Conservation (phyloP, 176 grass and related monocot species). For the Carex myosuroides region DNA sequence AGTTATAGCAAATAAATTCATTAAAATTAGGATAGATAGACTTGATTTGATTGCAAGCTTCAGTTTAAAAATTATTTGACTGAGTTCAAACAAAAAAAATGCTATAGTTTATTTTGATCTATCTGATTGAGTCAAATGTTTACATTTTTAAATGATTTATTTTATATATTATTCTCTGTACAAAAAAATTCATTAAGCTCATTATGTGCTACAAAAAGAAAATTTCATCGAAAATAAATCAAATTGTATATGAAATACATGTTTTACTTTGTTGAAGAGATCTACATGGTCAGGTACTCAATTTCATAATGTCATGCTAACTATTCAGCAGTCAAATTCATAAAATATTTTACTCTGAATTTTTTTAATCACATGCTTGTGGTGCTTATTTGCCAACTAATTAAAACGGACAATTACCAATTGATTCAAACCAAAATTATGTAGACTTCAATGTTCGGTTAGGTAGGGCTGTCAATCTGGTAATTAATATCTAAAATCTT, state of each 20-base stretch:
- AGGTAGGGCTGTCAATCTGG: neutral
- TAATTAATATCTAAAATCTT: no score
- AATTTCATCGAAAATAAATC: no score
- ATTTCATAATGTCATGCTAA: neutral
- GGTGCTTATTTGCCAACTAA: neutral
- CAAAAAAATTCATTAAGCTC: neutral
- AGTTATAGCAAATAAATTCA: neutral
- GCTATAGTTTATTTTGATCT: no score
- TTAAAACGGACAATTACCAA: neutral
- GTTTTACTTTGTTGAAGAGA: neutral
- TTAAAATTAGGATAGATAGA: neutral
- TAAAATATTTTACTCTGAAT: neutral
- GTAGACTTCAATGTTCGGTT: neutral
- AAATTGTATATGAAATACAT: neutral
- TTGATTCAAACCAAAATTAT: slow-evolving; percentile 3
- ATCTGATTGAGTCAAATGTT: no score
- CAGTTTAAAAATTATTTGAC: neutral
- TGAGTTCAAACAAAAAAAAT: no score
- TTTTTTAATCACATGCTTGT: neutral
- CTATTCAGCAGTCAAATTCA: neutral
- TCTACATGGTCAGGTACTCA: neutral
- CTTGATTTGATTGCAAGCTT: neutral
- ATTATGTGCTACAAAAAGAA: no score
- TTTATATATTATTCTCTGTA: neutral
- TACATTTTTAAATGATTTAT: neutral